Conservation (phyloP, 2,329 filamentous ascomycete genomes). For the Amauroascus niger region DNA sequence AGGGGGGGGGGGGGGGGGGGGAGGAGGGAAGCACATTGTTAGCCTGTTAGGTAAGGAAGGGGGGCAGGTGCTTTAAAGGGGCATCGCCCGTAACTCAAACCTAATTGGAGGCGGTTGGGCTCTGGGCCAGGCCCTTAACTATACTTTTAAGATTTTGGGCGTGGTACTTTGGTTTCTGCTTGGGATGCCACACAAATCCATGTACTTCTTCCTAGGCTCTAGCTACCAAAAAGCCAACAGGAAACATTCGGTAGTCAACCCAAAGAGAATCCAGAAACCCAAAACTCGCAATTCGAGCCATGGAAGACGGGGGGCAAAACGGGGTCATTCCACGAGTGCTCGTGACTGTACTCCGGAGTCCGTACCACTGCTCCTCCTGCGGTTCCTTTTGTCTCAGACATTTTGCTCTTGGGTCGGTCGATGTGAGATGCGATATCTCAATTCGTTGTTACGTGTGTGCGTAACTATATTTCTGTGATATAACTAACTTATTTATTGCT, state of each 20-base stretch:
- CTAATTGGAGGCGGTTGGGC: not conserved
- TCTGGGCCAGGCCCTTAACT: slow-evolving; percentile 1
- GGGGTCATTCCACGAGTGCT: not conserved
- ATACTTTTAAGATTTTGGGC: not conserved
- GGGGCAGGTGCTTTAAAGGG: not conserved
- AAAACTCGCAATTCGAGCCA: no score
- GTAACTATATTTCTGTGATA: no score
- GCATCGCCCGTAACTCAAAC: not conserved
- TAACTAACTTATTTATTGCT: no score
- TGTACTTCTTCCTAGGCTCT: not conserved
- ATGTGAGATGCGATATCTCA: no score
- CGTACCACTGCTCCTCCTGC: no score
- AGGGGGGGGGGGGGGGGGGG: no score
- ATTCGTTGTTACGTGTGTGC: no score
- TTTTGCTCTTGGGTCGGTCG: no score
- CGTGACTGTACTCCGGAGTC: not conserved
- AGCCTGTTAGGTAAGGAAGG: no score
- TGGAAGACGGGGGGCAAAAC: not conserved
- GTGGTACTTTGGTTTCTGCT: not conserved
- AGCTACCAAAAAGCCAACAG: not conserved
- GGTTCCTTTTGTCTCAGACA: not conserved
- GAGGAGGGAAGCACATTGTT: no score
- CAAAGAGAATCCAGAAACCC: not conserved
- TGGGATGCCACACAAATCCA: not conserved
- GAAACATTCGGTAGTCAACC: not conserved